These are phyloP conservation scores for Vaccinium vitisidaea DNA, from an alignment of 148 eudicot species.

Conservation along the genomic window DNA sequence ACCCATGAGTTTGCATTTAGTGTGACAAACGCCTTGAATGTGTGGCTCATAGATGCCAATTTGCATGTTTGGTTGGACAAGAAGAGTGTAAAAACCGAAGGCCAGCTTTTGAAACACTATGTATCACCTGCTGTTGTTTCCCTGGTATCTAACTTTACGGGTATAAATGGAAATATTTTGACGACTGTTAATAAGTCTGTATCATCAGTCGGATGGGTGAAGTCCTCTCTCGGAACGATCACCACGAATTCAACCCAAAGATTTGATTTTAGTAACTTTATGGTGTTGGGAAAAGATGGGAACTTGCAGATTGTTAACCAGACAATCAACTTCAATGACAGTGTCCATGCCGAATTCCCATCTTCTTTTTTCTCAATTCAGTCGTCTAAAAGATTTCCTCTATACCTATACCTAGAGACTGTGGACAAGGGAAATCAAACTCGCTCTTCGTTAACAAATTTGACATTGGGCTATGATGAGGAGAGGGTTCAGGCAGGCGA, in stretches of 20 bases:
- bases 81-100: conserved; percentile 43
- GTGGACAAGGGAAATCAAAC: conserved; percentile 40
- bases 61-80: conserved; percentile 88
- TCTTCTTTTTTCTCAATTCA: conserved; percentile 19
- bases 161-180: conserved; percentile 55
- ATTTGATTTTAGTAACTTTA: conserved; percentile 44
- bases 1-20: conserved; percentile 54
- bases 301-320: conserved; percentile 62
- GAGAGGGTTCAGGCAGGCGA: conserved; percentile 23
- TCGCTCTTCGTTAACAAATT: conserved; percentile 32
- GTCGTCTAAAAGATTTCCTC: conserved; percentile 49
- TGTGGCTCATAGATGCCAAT: conserved; percentile 87
- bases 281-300: conserved; percentile 55
- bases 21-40: conserved; percentile 76
- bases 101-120: conserved; percentile 33
- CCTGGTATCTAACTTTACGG: conserved; percentile 39
- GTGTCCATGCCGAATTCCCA: conserved; percentile 25
- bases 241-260: conserved; percentile 43
- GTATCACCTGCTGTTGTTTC: conserved; percentile 23
- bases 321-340: conserved; percentile 49
- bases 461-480: conserved; percentile 56
- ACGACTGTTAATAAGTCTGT: conserved; percentile 47
- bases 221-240: conserved; percentile 60
- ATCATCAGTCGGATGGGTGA: conserved; percentile 58
- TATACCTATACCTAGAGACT: conserved; percentile 41